Conservation (phyloP, 495 filamentous ascomycete genomes). For the Aspergillus diversus region DNA sequence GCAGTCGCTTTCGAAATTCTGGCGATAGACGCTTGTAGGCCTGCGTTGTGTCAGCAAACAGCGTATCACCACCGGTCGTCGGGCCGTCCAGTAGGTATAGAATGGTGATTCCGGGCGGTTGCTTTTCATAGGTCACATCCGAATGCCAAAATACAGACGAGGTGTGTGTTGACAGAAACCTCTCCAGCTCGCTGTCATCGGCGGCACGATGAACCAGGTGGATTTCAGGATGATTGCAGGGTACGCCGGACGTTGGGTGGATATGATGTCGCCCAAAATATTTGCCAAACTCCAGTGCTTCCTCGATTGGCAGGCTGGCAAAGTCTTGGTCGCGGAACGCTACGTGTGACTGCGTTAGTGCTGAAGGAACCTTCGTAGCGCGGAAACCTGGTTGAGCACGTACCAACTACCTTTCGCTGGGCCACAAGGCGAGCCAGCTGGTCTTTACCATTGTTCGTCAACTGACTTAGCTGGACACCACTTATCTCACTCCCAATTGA, state of each 20-base stretch:
- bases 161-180: conserved; percentile 49
- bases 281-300: conserved; percentile 54
- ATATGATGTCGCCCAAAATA: conserved; percentile 67
- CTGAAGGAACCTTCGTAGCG: neutral
- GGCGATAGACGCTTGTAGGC: conserved; percentile 63
- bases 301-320: conserved; percentile 56
- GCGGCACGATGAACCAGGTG: conserved; percentile 62
- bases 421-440: conserved; percentile 61
- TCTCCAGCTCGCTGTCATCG: conserved; percentile 24
- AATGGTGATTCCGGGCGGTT: conserved; percentile 50
- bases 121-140: conserved; percentile 65
- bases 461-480: conserved; percentile 58
- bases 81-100: conserved; percentile 39
- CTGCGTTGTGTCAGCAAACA: conserved; percentile 62
- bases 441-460: conserved; percentile 55
- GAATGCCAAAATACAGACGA: conserved; percentile 66
- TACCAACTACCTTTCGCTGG: conserved; percentile 58
- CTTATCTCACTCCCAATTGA: conserved; percentile 59
- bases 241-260: conserved; percentile 61
- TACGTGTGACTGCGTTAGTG: conserved; percentile 21
- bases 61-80: conserved; percentile 62
- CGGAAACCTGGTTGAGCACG: conserved; percentile 15
- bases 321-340: conserved; percentile 64
- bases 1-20: conserved; percentile 62
- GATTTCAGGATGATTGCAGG: conserved; percentile 60